A percentile compares a stretch with the other conserved stretches of the same genome.
Conservation (phyloP, 2,329 filamentous ascomycete genomes). For the Geosmithia putterillii region DNA sequence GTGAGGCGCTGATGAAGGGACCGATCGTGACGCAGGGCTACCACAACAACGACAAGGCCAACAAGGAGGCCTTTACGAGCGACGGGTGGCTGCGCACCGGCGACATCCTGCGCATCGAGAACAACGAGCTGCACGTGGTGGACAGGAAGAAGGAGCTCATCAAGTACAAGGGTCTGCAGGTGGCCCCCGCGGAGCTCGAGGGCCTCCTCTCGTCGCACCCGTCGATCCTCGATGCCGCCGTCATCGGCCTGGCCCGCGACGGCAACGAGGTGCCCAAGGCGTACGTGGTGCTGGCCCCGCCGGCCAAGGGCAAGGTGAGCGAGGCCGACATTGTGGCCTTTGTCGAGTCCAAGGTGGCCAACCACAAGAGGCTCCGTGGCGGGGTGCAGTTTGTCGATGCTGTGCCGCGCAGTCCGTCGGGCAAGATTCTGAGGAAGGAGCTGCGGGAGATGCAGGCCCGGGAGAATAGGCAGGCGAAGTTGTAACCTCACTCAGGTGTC, state of each 20-base stretch:
- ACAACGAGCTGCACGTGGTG: conserved; percentile 63
- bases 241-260: conserved; percentile 41
- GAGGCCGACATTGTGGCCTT: conserved; percentile 12
- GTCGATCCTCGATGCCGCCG: conserved; percentile 42
- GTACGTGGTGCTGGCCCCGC: conserved; percentile 15
- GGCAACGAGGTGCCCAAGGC: conserved; percentile 35
- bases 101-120: conserved; percentile 62
- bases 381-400: conserved; percentile 52
- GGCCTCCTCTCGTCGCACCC: conserved; percentile 26
- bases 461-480: conserved; percentile 12
- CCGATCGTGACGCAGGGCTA: conserved; percentile 64
- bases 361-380: conserved; percentile 55
- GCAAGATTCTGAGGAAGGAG: conserved; percentile 32
- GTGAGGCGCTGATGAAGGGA: conserved; percentile 57
- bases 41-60: conserved; percentile 54
- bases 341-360: conserved; percentile 21
- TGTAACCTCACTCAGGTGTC: conserved; percentile 9
- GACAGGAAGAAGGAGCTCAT: conserved; percentile 63
- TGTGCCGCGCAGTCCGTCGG: conserved; percentile 54
- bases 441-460: conserved; percentile 16
- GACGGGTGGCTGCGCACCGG: conserved; percentile 65
- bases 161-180: conserved; percentile 49
- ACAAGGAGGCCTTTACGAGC: conserved; percentile 40
- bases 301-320: conserved; percentile 10
- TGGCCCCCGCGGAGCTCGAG: conserved; percentile 54